Base-by-base conservation (phyloP, 1,284 basidiomycete species). In the Phlebopus sp. region DNA sequence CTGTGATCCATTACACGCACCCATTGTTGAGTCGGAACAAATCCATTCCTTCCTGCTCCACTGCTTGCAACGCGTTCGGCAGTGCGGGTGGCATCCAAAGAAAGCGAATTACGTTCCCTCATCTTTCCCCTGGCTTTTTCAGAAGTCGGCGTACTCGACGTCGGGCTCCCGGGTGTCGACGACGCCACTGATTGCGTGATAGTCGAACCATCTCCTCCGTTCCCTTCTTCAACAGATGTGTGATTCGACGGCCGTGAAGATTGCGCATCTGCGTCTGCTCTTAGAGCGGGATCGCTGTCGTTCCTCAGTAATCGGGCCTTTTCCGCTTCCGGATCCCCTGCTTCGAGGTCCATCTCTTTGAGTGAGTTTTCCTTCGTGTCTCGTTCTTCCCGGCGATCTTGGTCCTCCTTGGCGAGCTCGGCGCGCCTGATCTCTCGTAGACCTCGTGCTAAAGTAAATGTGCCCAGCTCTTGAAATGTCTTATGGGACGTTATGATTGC, bases 21-120 rank as follows among this genome's bases (percentile, higher is more conserved):
- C 92, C 94, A 97, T 79, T 92, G 91, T 63, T 96, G 90, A 2
- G 92, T 95, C 6, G 94, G 92, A 4, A 93, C 76, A 67, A 96
- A 97, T 1, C 92, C 91, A 62, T 91, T 93, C 52, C 88, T 76
- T 17, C 91, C 91, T 17, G 92, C 78, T 6, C 82, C 84, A 23
- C 79, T n/a, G n/a, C n/a, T 74, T 13, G 84, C 81, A 23, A 84
- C 67, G 42, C 78, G 75, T 55, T 90, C 84, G 40, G 86, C 68
- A 52, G 80, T 81, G 32, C 71, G 64, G 55, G 72, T 75, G 38
- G 73, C 73, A 48, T 90, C 86, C 35, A 77, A 55, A 4, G 86
- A 86, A 44, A 75, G 60, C 6, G 85, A 84, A 21, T 79, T 70
- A 25, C 81, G 73, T 51, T 79, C 84, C 52, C 79, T 81, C 86